Evolutionary conservation across 1,284 basidiomycete genomes (phyloP).

Genomic region (Sanghuangporus weigelae): DNA sequence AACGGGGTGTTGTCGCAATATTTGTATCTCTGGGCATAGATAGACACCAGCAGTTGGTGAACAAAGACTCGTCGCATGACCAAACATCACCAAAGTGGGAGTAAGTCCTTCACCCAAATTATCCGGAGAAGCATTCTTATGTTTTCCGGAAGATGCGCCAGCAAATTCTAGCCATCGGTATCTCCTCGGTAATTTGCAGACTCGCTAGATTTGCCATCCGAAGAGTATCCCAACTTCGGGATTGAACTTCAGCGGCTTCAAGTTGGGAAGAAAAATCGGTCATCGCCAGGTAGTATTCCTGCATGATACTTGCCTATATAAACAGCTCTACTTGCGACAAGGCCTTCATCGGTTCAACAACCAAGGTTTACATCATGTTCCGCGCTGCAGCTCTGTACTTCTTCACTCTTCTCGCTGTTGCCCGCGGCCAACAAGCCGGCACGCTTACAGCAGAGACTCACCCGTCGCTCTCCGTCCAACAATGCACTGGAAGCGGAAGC

Average conservation of each 20-base stretch:
- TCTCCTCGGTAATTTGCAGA: not conserved
- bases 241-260: not conserved
- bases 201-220: not conserved
- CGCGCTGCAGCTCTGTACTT: not conserved
- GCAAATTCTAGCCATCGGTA: not conserved
- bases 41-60: not conserved
- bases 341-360: not conserved
- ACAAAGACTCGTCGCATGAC: not conserved
- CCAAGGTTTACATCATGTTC: not conserved
- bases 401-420: slow-evolving; percentile 30
- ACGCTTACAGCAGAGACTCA: slow-evolving; percentile 36
- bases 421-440: slow-evolving; percentile 35
- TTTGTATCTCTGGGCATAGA: not conserved
- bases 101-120: not conserved
- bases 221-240: not conserved
- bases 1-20: not conserved
- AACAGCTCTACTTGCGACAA: not conserved
- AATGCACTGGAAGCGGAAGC: slow-evolving; percentile 35
- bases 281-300: not conserved
- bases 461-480: slow-evolving; percentile 34
- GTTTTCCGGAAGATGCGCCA: not conserved
- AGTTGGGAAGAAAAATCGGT: not conserved
- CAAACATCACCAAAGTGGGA: not conserved
- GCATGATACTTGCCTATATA: not conserved
- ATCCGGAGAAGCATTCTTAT: not conserved